Evolutionary conservation across 257 asterid species (phyloP), one percentile per base, ranked within the genome.

Genomic region (Solanum rostratum): DNA sequence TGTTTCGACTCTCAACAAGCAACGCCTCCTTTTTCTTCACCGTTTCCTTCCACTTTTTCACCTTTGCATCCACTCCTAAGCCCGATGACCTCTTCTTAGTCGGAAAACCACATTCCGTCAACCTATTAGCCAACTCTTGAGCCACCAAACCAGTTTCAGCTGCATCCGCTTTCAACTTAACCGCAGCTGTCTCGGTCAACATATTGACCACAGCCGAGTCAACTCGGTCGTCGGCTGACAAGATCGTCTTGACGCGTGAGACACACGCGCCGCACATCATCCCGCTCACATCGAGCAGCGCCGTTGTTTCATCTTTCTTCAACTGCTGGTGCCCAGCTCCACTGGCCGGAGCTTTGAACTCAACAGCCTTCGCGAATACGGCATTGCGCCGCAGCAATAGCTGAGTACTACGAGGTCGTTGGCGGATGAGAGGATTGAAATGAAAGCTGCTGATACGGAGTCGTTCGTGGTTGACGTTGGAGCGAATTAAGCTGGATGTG

Each of bases 221-320:
- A 14, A 96, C 98, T 83, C 99, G 93, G 76, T 92, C 93, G 88
- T 94, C 97, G 70, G 92, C 89, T 22, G 97, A 85, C 55, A 94
- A 22, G 69, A 96, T 93, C 81, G 99, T 88, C 91, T 96, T 94
- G 80, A 96, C 95, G 69, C 97, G 98, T 27, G 97, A 90, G 22
- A 89, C 99, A 76, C 99, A 93, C 88, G 97, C 98, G 87, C 99
- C 99, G 88, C 99, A 96, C 99, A 96, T 96, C 98, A 96, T 96
- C 55, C 99, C 99, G 9, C 94, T 88, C 4, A 96, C 98, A 27
- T 96, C 98, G 10, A 96, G 93, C 6, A 96, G 86, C 6, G 95
- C 90, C 0, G 93, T 92, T 16, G 84, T 29, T 14, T 88, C 93
- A 5, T 85, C 88, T 76, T 76, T 90, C 33, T 87, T 80, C 79